Conservation (phyloP, 495 filamentous ascomycete species). For the Bryoglossum gracile region DNA sequence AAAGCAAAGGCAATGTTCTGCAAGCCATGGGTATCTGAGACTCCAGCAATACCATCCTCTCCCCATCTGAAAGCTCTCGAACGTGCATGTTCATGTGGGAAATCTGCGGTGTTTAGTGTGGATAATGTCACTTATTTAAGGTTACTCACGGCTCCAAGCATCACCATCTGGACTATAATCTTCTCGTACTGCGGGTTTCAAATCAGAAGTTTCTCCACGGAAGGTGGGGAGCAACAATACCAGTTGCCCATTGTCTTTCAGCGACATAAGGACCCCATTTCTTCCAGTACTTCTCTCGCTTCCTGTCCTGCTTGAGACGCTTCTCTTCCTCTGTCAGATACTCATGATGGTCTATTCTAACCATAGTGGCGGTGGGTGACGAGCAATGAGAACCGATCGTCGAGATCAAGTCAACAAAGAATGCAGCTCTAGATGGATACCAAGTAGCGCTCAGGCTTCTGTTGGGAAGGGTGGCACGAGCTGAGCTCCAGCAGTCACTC, state of each 20-base stretch:
- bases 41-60: slow-evolving; percentile 94
- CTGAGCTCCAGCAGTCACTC: too few relatives aligned
- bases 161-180: slow-evolving; percentile 84
- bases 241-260: slow-evolving; percentile 84
- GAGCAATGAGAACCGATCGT: too few relatives aligned
- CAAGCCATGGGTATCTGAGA: slow-evolving; percentile 81
- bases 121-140: background rate
- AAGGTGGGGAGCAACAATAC: slow-evolving; percentile 32
- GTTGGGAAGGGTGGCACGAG: too few relatives aligned
- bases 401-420: too few relatives aligned
- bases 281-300: slow-evolving; percentile 85
- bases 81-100: slow-evolving; percentile 84
- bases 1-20: slow-evolving; percentile 94
- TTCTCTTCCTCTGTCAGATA: slow-evolving; percentile 83
- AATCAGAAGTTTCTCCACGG: slow-evolving; percentile 4
- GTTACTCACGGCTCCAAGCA: slow-evolving; percentile 83
- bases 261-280: slow-evolving; percentile 80
- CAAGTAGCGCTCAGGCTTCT: too few relatives aligned
- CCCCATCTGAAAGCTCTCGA: slow-evolving; percentile 89
- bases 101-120: slow-evolving; percentile 48
- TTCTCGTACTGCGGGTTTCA: slow-evolving; percentile 64
- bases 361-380: too few relatives aligned
- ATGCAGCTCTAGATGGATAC: too few relatives aligned
- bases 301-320: slow-evolving; percentile 75
- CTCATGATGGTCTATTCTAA: slow-evolving; percentile 76